Conservation (phyloP, 768 basidiomycete genomes). For the Symmetrospora coprosmae region DNA sequence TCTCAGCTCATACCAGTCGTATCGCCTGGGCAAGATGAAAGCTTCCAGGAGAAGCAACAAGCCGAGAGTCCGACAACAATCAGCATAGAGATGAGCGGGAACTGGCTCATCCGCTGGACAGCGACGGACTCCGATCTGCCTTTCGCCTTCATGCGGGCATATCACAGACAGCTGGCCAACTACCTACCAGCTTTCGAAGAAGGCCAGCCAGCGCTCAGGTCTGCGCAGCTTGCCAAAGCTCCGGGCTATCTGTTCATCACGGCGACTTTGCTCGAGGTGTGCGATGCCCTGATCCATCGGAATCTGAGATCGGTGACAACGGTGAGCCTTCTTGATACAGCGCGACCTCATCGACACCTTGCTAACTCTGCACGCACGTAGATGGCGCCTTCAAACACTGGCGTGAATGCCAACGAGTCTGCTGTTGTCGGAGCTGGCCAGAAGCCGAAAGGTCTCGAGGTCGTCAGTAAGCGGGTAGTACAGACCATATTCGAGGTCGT, state of each 20-base stretch:
- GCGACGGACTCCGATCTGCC: slow-evolving; percentile 43
- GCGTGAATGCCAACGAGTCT: slow-evolving; percentile 39
- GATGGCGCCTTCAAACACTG: slow-evolving; percentile 23
- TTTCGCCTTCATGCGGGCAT: slow-evolving; percentile 42
- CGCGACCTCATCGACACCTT: slow-evolving; percentile 25
- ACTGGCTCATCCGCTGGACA: slow-evolving; percentile 41
- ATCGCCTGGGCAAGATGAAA: background rate
- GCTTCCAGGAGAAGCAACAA: background rate
- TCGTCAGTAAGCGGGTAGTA: slow-evolving; percentile 40
- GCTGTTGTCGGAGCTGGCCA: slow-evolving; percentile 39
- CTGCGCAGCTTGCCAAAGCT: slow-evolving; percentile 26
- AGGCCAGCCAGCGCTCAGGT: background rate
- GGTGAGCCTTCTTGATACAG: slow-evolving; percentile 30
- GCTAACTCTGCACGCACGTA: background rate
- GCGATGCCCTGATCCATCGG: slow-evolving; percentile 41
- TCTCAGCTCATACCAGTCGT: background rate
- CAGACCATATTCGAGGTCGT: slow-evolving; percentile 39
- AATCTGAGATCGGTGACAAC: slow-evolving; percentile 42
- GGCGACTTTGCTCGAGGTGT: slow-evolving; percentile 40
- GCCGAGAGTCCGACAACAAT: background rate
- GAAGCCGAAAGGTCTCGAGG: slow-evolving; percentile 42
- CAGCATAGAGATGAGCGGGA: slow-evolving; percentile 31
- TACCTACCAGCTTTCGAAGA: slow-evolving; percentile 26
- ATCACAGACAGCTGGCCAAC: slow-evolving; percentile 39
- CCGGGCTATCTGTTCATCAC: slow-evolving; percentile 42